Conservation (phyloP, 148 eudicot genomes). For the Rhododendron molle region DNA sequence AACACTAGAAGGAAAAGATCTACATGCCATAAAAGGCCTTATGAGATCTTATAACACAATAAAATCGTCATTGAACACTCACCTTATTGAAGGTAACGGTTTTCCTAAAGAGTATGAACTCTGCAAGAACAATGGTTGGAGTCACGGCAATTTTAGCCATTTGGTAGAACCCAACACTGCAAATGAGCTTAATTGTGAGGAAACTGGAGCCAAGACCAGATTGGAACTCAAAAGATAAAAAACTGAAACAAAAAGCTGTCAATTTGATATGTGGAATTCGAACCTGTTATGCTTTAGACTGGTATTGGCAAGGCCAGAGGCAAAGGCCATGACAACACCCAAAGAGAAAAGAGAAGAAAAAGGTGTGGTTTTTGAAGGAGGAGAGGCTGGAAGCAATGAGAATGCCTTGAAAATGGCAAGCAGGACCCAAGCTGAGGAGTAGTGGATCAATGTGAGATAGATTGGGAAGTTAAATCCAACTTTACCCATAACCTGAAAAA, state of each 20-base stretch:
- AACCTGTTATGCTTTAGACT: slow-evolving; percentile 88
- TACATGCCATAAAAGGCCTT: not conserved
- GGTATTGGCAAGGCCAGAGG: slow-evolving; percentile 90
- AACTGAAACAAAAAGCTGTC: not conserved
- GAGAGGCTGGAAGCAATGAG: slow-evolving; percentile 70
- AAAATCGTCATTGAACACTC: not conserved
- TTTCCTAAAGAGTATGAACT: slow-evolving; percentile 66
- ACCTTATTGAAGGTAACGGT: slow-evolving; percentile 63
- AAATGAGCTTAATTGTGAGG: slow-evolving; percentile 14
- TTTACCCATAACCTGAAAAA: slow-evolving; percentile 76
- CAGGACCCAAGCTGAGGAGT: slow-evolving; percentile 59
- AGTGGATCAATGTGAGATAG: slow-evolving; percentile 77
- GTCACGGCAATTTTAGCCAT: slow-evolving; percentile 99
- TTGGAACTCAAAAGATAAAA: not conserved
- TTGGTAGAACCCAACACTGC: slow-evolving; percentile 95
- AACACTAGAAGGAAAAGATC: not conserved
- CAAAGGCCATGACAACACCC: slow-evolving; percentile 90
- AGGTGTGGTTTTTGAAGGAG: slow-evolving; percentile 77
- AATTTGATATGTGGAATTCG: not conserved
- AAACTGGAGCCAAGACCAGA: not conserved
- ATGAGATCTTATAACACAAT: not conserved
- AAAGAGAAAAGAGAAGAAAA: slow-evolving; percentile 68
- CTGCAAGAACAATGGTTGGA: slow-evolving; percentile 83
- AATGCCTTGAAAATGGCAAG: slow-evolving; percentile 73
- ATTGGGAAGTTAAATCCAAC: slow-evolving; percentile 86